These are phyloP conservation scores for Torulaspora maleeae DNA, from an alignment of 805 yeast genomes.

Conservation along the genomic window DNA sequence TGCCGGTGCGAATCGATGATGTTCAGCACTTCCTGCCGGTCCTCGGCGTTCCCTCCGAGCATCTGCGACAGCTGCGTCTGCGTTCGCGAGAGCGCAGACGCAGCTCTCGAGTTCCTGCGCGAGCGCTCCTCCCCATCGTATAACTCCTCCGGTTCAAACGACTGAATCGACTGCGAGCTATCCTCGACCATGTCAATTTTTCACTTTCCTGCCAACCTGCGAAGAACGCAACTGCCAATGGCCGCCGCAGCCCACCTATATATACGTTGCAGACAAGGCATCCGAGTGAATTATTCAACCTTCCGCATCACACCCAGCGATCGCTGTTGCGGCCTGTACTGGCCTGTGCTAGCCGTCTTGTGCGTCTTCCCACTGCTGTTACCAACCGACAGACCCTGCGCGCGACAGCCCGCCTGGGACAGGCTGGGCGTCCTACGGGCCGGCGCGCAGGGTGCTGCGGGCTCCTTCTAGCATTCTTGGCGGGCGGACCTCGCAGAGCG, in stretches of 20 bases:
- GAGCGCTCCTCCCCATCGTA: neutral
- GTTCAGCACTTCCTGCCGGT: constrained; percentile 1
- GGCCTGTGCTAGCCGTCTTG: neutral
- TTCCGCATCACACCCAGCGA: neutral
- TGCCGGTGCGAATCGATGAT: constrained; percentile 4
- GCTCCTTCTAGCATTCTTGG: neutral
- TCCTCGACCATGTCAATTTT: neutral
- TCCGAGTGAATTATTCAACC: neutral
- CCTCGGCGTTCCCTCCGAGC: constrained; percentile 1
- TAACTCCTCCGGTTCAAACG: neutral
- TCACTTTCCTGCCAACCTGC: neutral
- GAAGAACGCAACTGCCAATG: too few relatives aligned
- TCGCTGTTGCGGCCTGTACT: neutral
- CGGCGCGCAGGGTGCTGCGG: constrained; percentile 4
- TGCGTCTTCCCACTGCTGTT: neutral
- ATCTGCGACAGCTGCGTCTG: constrained; percentile 3
- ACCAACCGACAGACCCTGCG: neutral
- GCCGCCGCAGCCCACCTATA: neutral
- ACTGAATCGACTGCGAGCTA: neutral
- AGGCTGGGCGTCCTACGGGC: neutral
- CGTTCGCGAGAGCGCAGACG: constrained; percentile 1
- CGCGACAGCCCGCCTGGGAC: neutral
- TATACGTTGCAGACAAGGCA: neutral
- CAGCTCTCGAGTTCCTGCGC: neutral
- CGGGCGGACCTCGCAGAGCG: neutral